These are phyloP conservation scores for Malassezia japonica DNA, from an alignment of 1,284 basidiomycete genomes.

Conservation along the genomic window DNA sequence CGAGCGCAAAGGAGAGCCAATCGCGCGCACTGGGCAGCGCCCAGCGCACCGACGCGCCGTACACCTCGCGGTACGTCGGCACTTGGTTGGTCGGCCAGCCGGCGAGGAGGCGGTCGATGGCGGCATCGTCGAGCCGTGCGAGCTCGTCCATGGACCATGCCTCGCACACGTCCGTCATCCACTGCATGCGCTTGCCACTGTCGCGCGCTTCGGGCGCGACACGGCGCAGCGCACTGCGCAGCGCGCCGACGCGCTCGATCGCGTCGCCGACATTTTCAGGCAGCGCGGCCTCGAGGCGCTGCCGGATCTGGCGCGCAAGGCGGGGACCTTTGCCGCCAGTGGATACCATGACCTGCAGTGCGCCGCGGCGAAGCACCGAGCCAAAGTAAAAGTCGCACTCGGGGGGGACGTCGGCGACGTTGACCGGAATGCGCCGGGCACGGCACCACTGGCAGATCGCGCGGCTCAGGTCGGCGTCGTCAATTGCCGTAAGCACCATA, in stretches of 20 bases:
- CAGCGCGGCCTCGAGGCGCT: slow-evolving; percentile 61
- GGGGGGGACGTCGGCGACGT: slow-evolving; percentile 85
- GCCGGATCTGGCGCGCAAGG: slow-evolving; percentile 72
- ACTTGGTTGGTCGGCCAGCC: not conserved
- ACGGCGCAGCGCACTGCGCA: slow-evolving; percentile 62
- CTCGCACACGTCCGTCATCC: slow-evolving; percentile 87
- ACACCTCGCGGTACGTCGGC: not conserved
- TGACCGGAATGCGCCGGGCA: slow-evolving; percentile 67
- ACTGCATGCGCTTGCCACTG: slow-evolving; percentile 73
- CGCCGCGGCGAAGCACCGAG: slow-evolving; percentile 77
- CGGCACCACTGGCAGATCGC: slow-evolving; percentile 65
- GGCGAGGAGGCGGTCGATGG: slow-evolving; percentile 37
- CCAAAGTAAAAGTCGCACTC: slow-evolving; percentile 97
- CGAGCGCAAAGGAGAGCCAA: not conserved
- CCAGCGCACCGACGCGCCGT: not conserved
- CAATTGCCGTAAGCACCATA: slow-evolving; percentile 89
- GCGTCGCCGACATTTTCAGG: slow-evolving; percentile 67
- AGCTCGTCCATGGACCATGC: slow-evolving; percentile 71
- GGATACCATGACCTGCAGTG: slow-evolving; percentile 88
- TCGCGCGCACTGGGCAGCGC: not conserved
- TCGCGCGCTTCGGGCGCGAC: slow-evolving; percentile 65
- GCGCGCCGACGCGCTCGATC: slow-evolving; percentile 66
- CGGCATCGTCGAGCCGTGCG: slow-evolving; percentile 57
- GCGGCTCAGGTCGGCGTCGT: slow-evolving; percentile 65
- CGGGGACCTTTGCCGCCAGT: slow-evolving; percentile 90